A percentile compares a stretch with the other conserved stretches of the same genome.
These are phyloP conservation scores for Cladosporium sp. DNA, from an alignment of 2,329 filamentous ascomycete genomes.

Conservation along the genomic window DNA sequence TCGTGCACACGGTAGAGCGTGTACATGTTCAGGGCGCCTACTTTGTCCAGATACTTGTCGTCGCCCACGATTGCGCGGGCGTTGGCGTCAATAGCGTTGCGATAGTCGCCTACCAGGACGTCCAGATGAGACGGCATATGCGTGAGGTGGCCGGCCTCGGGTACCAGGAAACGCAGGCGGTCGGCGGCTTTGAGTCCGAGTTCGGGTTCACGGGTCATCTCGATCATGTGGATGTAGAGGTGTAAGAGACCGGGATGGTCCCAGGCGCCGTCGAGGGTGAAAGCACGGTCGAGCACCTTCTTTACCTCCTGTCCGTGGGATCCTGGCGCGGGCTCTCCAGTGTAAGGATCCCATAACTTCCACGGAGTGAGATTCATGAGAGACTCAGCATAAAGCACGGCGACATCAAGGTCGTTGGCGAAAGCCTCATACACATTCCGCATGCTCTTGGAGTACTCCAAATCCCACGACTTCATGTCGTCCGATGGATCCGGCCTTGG, in stretches of 20 bases:
- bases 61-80: conserved; percentile 61
- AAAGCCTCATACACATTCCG: conserved; percentile 47
- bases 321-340: conserved; percentile 49
- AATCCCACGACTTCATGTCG: conserved; percentile 43
- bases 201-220: conserved; percentile 66
- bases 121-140: conserved; percentile 78
- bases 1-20: conserved; percentile 69
- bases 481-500: conserved; percentile 23
- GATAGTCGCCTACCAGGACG: conserved; percentile 65
- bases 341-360: conserved; percentile 57
- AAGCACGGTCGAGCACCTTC: conserved; percentile 51
- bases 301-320: conserved; percentile 56
- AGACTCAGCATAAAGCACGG: conserved; percentile 57
- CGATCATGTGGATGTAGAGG: conserved; percentile 71
- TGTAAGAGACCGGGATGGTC: conserved; percentile 66
- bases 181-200: conserved; percentile 56
- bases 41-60: conserved; percentile 54
- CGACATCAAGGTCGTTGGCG: conserved; percentile 56
- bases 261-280: conserved; percentile 44
- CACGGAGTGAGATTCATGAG: conserved; percentile 62
- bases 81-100: conserved; percentile 60
- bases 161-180: conserved; percentile 56
- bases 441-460: conserved; percentile 58
- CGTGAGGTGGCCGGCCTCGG: conserved; percentile 63
- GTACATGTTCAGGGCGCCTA: conserved; percentile 65